phyloP scores from a whole-genome alignment of 2,329 filamentous ascomycete genomes.

The Fusarium secorum region DNA sequence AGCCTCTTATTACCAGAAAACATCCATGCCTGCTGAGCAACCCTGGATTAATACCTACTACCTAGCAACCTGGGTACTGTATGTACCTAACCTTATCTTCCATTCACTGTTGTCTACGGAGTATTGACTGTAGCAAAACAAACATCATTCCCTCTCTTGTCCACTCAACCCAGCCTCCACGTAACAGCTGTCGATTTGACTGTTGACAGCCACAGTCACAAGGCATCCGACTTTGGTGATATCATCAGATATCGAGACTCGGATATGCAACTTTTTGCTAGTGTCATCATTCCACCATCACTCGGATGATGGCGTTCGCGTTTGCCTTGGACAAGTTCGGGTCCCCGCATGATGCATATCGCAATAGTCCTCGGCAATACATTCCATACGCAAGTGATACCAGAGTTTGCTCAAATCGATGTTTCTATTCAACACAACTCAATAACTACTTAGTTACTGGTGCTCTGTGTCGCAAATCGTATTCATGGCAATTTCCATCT shows the following conservation, averaged over 20 bases:
- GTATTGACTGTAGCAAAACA: background rate
- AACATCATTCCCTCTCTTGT: background rate
- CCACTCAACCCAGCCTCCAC: background rate
- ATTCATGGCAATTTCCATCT: background rate
- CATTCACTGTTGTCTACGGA: background rate
- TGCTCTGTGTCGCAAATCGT: background rate
- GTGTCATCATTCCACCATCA: background rate
- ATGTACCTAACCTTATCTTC: background rate
- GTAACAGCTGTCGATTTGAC: background rate
- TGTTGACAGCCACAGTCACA: background rate
- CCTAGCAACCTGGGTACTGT: background rate
- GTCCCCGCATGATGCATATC: conserved; percentile 11
- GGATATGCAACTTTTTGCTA: background rate
- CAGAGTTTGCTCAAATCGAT: background rate
- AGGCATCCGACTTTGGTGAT: background rate
- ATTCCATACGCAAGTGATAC: background rate
- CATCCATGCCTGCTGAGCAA: background rate
- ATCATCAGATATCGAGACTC: background rate
- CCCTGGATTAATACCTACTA: background rate
- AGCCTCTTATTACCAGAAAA: conserved; percentile 14
- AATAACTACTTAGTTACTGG: background rate
- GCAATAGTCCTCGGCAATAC: background rate
- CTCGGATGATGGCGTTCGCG: background rate
- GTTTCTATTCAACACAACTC: background rate
- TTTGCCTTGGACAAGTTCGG: conserved; percentile 5